phyloP scores from a whole-genome alignment of 345 rosid genomes.

The Citrus unshiu region DNA sequence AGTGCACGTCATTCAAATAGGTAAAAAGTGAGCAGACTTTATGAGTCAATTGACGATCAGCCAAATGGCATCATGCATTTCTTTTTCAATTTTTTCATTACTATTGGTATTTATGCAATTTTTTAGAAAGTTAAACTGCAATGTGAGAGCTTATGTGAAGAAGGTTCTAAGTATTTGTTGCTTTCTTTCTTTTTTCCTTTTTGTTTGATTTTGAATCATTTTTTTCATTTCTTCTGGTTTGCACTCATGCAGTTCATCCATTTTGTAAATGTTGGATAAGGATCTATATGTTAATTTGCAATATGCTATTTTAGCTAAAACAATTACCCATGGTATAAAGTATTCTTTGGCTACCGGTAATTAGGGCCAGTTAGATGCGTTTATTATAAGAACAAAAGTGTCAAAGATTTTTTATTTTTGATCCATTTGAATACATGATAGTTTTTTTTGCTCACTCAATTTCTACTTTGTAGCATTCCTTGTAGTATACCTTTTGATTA shows the following conservation, averaged over 20 bases:
- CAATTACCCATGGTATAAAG: constrained; percentile 86
- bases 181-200: no score
- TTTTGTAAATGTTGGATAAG: constrained; percentile 76
- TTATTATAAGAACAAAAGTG: constrained; percentile 71
- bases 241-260: constrained; percentile 17
- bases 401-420: constrained; percentile 53
- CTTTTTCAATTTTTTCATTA: no score
- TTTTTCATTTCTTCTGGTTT: not conserved
- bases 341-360: constrained; percentile 96
- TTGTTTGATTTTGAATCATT: no score
- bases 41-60: no score
- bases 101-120: no score
- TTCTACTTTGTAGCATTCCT: no score
- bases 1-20: no score
- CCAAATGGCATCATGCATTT: no score
- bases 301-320: constrained; percentile 91
- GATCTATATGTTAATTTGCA: constrained; percentile 95
- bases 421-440: not conserved
- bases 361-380: constrained; percentile 98
- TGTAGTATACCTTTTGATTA: not conserved
- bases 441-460: not conserved
- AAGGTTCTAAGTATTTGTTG: no score
- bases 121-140: no score
- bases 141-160: no score
- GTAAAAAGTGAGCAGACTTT: no score